Evolutionary conservation across 441 rosid species (phyloP).

Genomic region (Monsonia emarginata): DNA sequence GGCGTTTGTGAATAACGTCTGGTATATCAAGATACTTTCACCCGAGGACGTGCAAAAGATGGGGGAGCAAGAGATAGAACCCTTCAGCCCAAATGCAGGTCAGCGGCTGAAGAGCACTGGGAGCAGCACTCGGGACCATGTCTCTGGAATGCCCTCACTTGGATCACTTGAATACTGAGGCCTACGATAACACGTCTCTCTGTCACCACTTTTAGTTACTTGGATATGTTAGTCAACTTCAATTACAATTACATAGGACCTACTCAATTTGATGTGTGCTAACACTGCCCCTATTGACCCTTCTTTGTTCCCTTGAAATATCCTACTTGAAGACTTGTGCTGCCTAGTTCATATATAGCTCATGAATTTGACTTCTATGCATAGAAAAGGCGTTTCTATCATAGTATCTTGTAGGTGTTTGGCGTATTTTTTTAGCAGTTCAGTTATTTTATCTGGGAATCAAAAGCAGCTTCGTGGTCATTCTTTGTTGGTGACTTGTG

Average conservation of each 20-base stretch:
- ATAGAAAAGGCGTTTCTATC: background rate
- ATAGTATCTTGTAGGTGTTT: background rate
- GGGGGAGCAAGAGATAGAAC: slow-evolving; percentile 6
- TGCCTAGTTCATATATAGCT: background rate
- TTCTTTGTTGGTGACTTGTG: too few relatives aligned
- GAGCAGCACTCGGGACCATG: background rate
- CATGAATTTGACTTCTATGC: background rate
- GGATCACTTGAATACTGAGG: slow-evolving; percentile 1
- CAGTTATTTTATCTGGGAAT: too few relatives aligned
- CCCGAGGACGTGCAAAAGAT: background rate
- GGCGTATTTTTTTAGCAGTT: too few relatives aligned
- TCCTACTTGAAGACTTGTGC: background rate
- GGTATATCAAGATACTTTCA: slow-evolving; percentile 5
- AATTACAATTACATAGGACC: background rate
- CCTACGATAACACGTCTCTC: background rate
- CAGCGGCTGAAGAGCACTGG: slow-evolving; percentile 4
- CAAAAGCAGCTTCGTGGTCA: too few relatives aligned
- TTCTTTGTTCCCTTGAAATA: background rate
- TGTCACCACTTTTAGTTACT: background rate
- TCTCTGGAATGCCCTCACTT: background rate
- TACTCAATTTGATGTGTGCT: background rate
- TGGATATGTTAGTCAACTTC: background rate
- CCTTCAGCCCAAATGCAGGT: slow-evolving; percentile 4
- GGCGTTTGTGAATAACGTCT: slow-evolving; percentile 6
- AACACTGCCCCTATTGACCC: background rate